Conservation (phyloP, 2,329 filamentous ascomycete species). For the Lecanosticta acicola region DNA sequence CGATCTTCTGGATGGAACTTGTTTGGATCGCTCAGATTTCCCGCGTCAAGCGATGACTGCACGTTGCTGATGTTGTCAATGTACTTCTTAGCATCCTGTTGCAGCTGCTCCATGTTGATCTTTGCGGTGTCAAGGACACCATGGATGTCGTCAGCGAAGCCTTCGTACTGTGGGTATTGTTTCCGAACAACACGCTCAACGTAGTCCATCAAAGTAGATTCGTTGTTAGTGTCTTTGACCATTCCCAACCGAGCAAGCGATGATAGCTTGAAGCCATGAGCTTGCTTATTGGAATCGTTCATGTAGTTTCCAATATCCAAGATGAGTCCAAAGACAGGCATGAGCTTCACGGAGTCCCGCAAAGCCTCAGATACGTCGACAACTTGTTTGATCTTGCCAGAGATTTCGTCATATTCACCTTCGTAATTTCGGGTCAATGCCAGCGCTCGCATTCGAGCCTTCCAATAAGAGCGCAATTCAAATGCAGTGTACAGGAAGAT, state of each 20-base stretch:
- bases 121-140: slow-evolving; percentile 77
- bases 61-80: slow-evolving; percentile 93
- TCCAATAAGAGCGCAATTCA: slow-evolving; percentile 97
- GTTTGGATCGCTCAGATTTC: slow-evolving; percentile 92
- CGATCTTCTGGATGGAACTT: slow-evolving; percentile 97
- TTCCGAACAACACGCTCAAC: slow-evolving; percentile 94
- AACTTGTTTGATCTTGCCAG: slow-evolving; percentile 77
- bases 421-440: slow-evolving; percentile 79
- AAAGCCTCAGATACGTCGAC: slow-evolving; percentile 82
- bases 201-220: slow-evolving; percentile 89
- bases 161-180: slow-evolving; percentile 94
- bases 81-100: slow-evolving; percentile 81
- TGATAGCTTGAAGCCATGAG: slow-evolving; percentile 93
- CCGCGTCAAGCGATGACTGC: slow-evolving; percentile 83
- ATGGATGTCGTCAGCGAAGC: slow-evolving; percentile 75
- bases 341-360: slow-evolving; percentile 83
- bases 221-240: slow-evolving; percentile 99
- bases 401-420: slow-evolving; percentile 85
- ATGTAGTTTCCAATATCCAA: slow-evolving; percentile 99
- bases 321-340: slow-evolving; percentile 94
- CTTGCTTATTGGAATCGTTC: slow-evolving; percentile 99
- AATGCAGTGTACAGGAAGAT: slow-evolving; percentile 90
- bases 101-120: slow-evolving; percentile 89
- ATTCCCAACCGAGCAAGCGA: slow-evolving; percentile 88
- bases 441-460: slow-evolving; percentile 89